Conservation (phyloP, 2,329 filamentous ascomycete genomes). For the Penicillium hesseltinei region DNA sequence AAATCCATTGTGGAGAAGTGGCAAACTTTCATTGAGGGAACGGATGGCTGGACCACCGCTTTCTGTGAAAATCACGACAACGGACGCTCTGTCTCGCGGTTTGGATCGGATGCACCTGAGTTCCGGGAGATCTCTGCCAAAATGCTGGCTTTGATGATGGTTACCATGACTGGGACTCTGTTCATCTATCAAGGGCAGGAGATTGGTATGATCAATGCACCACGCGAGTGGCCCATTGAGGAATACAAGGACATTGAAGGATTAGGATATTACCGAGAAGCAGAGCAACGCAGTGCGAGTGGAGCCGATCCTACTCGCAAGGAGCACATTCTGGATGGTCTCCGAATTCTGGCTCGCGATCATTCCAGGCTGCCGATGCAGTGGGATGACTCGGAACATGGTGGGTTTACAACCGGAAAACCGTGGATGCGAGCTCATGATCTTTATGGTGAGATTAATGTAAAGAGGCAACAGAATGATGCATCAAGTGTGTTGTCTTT, state of each 20-base stretch:
- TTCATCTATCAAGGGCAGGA: slow-evolving; percentile 62
- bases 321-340: slow-evolving; percentile 24
- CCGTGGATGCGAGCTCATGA: slow-evolving; percentile 63
- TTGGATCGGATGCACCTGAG: slow-evolving; percentile 49
- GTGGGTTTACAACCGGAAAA: slow-evolving; percentile 59
- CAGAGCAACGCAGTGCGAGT: slow-evolving; percentile 35
- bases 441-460: slow-evolving; percentile 42
- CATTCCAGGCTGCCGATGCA: slow-evolving; percentile 67
- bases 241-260: slow-evolving; percentile 47
- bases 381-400: slow-evolving; percentile 57
- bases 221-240: slow-evolving; percentile 49
- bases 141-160: slow-evolving; percentile 53
- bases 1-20: slow-evolving; percentile 52
- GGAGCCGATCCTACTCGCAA: slow-evolving; percentile 14
- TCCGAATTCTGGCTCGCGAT: slow-evolving; percentile 58
- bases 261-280: slow-evolving; percentile 48
- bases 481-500: slow-evolving; percentile 54
- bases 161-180: slow-evolving; percentile 52
- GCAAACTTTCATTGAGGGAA: slow-evolving; percentile 53
- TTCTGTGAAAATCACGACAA: slow-evolving; percentile 67
- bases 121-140: slow-evolving; percentile 52
- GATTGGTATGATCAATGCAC: slow-evolving; percentile 59
- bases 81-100: slow-evolving; percentile 56
- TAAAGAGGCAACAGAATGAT: slow-evolving; percentile 51
- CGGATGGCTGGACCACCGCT: slow-evolving; percentile 54